A percentile compares a stretch with the other conserved stretches of the same genome.
Evolutionary conservation across 768 basidiomycete genomes (phyloP).

Genomic region (Russula vinacea): DNA sequence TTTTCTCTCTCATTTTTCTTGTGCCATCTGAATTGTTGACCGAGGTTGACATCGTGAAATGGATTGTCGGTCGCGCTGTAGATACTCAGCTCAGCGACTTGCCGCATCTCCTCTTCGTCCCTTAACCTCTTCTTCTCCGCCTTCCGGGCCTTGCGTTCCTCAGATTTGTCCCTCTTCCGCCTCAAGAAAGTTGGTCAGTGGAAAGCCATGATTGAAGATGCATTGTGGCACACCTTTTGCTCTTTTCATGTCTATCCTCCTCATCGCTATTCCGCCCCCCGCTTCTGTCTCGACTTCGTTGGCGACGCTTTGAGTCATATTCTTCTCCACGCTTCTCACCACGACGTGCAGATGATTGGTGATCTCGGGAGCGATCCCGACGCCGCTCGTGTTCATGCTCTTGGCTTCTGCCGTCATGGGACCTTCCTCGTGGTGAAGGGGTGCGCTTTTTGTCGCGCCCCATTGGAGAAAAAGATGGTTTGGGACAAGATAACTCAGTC

Average conservation of each 20-base stretch:
- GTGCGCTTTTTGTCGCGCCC: conserved; percentile 15
- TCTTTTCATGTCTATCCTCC: conserved; percentile 32
- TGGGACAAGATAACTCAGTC: not conserved
- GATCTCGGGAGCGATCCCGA: conserved; percentile 14
- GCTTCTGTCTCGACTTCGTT: conserved; percentile 34
- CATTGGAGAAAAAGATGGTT: conserved; percentile 9
- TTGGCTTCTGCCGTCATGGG: not conserved
- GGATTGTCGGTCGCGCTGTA: conserved; percentile 98
- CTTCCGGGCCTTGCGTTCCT: conserved; percentile 79
- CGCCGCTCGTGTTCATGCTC: conserved; percentile 15
- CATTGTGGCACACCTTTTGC: conserved; percentile 46
- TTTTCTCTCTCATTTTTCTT: conserved; percentile 97
- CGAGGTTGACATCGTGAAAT: conserved; percentile 95
- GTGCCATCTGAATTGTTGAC: conserved; percentile 97
- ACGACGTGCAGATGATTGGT: conserved; percentile 8
- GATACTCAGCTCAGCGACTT: conserved; percentile 90
- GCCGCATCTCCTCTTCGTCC: conserved; percentile 87
- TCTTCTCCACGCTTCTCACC: conserved; percentile 29
- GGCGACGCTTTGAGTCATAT: conserved; percentile 31
- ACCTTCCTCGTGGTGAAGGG: conserved; percentile 20
- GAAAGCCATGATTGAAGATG: not conserved
- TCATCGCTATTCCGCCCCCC: conserved; percentile 36
- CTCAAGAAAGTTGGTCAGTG: conserved; percentile 39
- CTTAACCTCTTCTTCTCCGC: conserved; percentile 80
- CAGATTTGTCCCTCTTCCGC: conserved; percentile 83